Evolutionary conservation across 2,329 filamentous ascomycete species (phyloP).

Genomic region (Apiospora pterosperma): DNA sequence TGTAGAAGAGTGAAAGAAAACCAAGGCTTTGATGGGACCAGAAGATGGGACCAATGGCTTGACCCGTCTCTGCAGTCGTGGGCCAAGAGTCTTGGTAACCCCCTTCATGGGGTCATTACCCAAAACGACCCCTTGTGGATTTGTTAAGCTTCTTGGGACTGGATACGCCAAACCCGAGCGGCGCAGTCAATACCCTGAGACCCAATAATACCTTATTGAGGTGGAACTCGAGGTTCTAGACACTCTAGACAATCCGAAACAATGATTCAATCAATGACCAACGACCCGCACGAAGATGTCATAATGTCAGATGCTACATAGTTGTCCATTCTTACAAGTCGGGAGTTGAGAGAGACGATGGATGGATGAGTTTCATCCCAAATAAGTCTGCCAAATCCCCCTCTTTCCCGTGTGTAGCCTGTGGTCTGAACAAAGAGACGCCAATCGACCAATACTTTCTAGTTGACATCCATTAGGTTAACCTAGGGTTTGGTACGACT

Average conservation of each 20-base stretch:
- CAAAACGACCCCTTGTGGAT: neutral
- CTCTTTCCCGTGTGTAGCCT: no score
- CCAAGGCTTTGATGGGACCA: neutral
- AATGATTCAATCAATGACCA: neutral
- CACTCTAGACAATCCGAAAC: slow-evolving; percentile 1
- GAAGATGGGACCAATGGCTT: no score
- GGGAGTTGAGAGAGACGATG: neutral
- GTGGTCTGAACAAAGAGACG: neutral
- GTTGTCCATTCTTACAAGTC: neutral
- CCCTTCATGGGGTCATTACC: neutral
- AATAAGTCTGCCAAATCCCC: neutral
- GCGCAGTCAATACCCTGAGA: neutral
- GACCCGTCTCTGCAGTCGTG: neutral
- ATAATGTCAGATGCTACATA: neutral
- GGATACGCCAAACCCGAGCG: neutral
- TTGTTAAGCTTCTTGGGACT: neutral
- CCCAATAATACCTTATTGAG: neutral
- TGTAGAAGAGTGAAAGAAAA: neutral
- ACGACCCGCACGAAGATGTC: neutral
- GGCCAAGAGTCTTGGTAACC: neutral
- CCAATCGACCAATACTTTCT: neutral
- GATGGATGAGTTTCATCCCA: neutral
- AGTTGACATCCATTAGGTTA: no score
- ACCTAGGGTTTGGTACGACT: no score
- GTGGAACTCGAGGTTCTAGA: neutral